Conservation (phyloP, 768 basidiomycete species). For the Gymnopilus junonius region DNA sequence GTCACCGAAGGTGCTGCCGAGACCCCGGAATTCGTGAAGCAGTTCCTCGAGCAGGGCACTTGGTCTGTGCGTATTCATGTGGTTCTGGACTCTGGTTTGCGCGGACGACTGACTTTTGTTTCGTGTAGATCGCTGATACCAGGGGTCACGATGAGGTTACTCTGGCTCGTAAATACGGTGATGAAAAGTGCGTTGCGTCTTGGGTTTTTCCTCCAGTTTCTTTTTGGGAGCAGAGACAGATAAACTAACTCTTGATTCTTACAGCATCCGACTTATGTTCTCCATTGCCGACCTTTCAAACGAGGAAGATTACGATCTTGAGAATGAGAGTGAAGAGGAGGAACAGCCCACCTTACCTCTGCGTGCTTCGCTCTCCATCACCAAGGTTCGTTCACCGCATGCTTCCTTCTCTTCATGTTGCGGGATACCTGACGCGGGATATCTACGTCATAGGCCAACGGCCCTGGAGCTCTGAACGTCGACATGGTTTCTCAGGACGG, state of each 20-base stretch:
- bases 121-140: conserved; percentile 67
- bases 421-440: background rate
- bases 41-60: conserved; percentile 71
- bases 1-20: conserved; percentile 27
- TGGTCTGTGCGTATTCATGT: conserved; percentile 76
- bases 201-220: background rate
- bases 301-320: conserved; percentile 37
- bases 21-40: conserved; percentile 76
- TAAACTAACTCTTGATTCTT: conserved; percentile 1
- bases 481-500: conserved; percentile 84
- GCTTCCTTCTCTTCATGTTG: background rate
- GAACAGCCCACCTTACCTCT: conserved; percentile 57
- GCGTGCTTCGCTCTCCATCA: conserved; percentile 81
- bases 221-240: background rate
- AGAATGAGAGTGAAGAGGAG: conserved; percentile 32
- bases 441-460: conserved; percentile 41
- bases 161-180: conserved; percentile 84
- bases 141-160: conserved; percentile 81
- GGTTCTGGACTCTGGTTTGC: background rate
- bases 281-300: conserved; percentile 86
- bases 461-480: conserved; percentile 72
- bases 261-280: conserved; percentile 88
- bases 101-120: background rate
- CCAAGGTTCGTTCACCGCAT: conserved; percentile 62
- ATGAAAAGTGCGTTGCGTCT: conserved; percentile 71